Conservation (phyloP, 371 early-diverging fungal species). For the Blakeslea trispora region DNA sequence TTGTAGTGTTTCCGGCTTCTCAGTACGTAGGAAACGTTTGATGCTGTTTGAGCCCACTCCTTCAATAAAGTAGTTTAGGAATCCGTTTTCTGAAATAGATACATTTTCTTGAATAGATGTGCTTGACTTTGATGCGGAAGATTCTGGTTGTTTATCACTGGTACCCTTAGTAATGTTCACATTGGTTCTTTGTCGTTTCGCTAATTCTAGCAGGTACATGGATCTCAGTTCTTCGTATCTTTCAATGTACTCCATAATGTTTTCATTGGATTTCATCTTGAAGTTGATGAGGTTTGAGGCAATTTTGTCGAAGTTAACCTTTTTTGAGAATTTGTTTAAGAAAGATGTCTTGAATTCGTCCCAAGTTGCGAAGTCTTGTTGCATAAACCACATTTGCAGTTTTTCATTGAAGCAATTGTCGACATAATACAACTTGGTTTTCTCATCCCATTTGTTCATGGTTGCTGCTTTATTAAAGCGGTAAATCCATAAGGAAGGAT, state of each 20-base stretch:
- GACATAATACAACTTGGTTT: not conserved
- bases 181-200: not conserved
- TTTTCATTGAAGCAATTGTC: conserved; percentile 2
- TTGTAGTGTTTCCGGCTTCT: too few species aligned
- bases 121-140: too few species aligned
- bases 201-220: too few species aligned
- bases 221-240: too few species aligned
- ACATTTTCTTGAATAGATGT: too few species aligned
- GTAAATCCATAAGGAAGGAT: conserved; percentile 1
- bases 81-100: too few species aligned
- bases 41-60: too few species aligned
- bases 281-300: not conserved
- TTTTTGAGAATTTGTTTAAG: not conserved
- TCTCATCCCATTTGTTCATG: not conserved
- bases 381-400: conserved; percentile 5
- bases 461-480: not conserved
- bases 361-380: not conserved
- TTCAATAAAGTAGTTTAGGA: too few species aligned
- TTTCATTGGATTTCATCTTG: not conserved
- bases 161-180: not conserved
- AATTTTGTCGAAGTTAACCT: not conserved
- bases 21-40: too few species aligned
- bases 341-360: not conserved
- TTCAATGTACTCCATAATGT: not conserved
- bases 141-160: too few species aligned